These are phyloP conservation scores for Leccinum aurantiacum DNA, from an alignment of 768 basidiomycete species.

Conservation along the genomic window DNA sequence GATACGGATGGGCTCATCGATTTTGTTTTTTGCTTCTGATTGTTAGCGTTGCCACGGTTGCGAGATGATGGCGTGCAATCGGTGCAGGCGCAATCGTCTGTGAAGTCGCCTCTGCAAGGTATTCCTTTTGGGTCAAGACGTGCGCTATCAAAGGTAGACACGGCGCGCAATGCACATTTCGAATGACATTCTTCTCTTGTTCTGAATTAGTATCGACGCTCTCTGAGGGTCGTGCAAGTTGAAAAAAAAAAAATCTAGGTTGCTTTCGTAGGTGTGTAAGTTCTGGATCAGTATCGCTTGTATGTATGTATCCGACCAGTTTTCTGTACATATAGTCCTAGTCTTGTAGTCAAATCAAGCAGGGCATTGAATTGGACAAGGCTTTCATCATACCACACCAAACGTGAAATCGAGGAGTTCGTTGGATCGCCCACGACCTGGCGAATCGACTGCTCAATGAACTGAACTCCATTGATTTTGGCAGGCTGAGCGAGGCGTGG, in stretches of 20 bases:
- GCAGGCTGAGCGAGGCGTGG: not conserved
- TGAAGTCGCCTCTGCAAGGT: slow-evolving; percentile 11
- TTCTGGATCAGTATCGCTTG: not conserved
- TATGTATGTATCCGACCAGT: not conserved
- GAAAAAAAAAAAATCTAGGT: not conserved
- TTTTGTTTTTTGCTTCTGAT: not conserved
- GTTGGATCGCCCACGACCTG: not conserved
- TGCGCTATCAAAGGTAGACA: not conserved
- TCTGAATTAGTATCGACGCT: not conserved
- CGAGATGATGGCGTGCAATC: slow-evolving; percentile 36
- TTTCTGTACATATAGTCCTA: not conserved
- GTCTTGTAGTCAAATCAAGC: not conserved
- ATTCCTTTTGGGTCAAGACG: not conserved
- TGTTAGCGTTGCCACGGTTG: slow-evolving; percentile 36
- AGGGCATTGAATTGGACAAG: not conserved
- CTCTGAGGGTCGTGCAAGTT: not conserved
- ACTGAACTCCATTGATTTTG: not conserved
- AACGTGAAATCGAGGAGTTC: not conserved
- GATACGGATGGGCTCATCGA: not conserved
- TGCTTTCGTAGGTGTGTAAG: not conserved
- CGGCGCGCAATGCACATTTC: not conserved
- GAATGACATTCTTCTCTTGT: not conserved
- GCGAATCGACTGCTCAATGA: not conserved
- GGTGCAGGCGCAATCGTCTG: slow-evolving; percentile 39
- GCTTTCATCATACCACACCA: not conserved